These are phyloP conservation scores for Apium graveolens DNA, from an alignment of 129 eudicot species.

Conservation along the genomic window DNA sequence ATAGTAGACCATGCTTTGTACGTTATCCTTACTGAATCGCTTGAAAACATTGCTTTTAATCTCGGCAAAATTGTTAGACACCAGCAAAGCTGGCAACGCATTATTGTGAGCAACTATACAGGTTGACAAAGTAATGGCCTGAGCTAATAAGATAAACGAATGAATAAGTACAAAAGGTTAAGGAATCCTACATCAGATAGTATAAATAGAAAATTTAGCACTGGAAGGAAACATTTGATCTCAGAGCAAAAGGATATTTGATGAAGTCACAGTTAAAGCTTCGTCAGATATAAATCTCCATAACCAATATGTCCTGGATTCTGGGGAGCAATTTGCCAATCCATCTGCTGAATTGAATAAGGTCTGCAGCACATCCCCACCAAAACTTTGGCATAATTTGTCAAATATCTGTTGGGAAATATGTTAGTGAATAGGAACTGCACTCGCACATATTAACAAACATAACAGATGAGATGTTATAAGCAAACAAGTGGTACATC, in stretches of 20 bases:
- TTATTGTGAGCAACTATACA: slow-evolving; percentile 98
- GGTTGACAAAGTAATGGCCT: slow-evolving; percentile 82
- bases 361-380: slow-evolving; percentile 90
- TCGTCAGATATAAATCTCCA: slow-evolving; percentile 73
- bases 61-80: slow-evolving; percentile 93
- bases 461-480: background rate
- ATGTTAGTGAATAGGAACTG: slow-evolving; percentile 9
- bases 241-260: slow-evolving; percentile 73
- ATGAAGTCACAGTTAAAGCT: slow-evolving; percentile 58
- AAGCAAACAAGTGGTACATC: background rate
- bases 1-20: slow-evolving; percentile 75
- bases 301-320: slow-evolving; percentile 49
- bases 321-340: slow-evolving; percentile 64
- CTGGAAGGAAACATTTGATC: background rate
- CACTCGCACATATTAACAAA: background rate
- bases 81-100: slow-evolving; percentile 87
- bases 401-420: slow-evolving; percentile 69
- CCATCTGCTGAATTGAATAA: slow-evolving; percentile 76
- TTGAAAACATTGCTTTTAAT: slow-evolving; percentile 94
- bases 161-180: slow-evolving; percentile 70
- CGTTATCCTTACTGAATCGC: slow-evolving; percentile 87
- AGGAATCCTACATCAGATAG: slow-evolving; percentile 35
- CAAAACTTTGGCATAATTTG: slow-evolving; percentile 91
- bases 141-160: slow-evolving; percentile 88
- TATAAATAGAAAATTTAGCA: background rate